These are phyloP conservation scores for Crataegus laevigata DNA, from an alignment of 306 rosid genomes.

Conservation along the genomic window DNA sequence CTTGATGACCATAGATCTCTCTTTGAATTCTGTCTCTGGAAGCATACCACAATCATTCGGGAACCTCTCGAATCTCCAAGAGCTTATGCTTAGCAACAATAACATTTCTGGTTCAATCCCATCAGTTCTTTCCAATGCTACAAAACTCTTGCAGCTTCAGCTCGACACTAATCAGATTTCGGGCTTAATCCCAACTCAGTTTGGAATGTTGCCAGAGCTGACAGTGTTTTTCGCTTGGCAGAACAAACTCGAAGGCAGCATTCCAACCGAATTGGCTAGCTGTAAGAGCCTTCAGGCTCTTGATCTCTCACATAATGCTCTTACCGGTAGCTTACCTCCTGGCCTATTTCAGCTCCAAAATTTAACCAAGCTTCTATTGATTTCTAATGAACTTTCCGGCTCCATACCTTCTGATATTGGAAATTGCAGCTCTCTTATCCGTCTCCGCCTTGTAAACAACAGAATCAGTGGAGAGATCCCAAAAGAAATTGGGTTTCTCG, in stretches of 20 bases:
- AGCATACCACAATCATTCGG: slow-evolving; percentile 63
- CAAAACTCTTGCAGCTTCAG: slow-evolving; percentile 70
- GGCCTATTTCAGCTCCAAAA: slow-evolving; percentile 63
- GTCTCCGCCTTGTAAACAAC: slow-evolving; percentile 53
- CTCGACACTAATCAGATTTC: slow-evolving; percentile 64
- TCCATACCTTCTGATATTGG: slow-evolving; percentile 60
- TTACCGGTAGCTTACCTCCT: slow-evolving; percentile 58
- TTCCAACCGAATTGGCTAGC: slow-evolving; percentile 55
- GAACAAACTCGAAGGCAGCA: slow-evolving; percentile 71
- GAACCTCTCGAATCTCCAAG: slow-evolving; percentile 55
- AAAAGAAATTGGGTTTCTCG: slow-evolving; percentile 51
- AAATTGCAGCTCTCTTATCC: slow-evolving; percentile 57
- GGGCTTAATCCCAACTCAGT: slow-evolving; percentile 59
- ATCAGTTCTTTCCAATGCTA: slow-evolving; percentile 43
- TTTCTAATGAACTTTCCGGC: slow-evolving; percentile 71
- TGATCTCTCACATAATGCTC: slow-evolving; percentile 72
- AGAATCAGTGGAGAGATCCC: slow-evolving; percentile 66
- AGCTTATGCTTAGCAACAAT: slow-evolving; percentile 79
- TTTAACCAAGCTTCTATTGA: slow-evolving; percentile 62
- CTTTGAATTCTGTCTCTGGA: slow-evolving; percentile 70
- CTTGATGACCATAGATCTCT: slow-evolving; percentile 55
- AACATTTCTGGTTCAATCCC: slow-evolving; percentile 80
- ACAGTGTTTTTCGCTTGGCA: slow-evolving; percentile 77
- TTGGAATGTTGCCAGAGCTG: slow-evolving; percentile 52
- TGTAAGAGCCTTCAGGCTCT: slow-evolving; percentile 61